Evolutionary conservation across 2,329 filamentous ascomycete genomes (phyloP).

Genomic region (Dothideomycetidae sp.): DNA sequence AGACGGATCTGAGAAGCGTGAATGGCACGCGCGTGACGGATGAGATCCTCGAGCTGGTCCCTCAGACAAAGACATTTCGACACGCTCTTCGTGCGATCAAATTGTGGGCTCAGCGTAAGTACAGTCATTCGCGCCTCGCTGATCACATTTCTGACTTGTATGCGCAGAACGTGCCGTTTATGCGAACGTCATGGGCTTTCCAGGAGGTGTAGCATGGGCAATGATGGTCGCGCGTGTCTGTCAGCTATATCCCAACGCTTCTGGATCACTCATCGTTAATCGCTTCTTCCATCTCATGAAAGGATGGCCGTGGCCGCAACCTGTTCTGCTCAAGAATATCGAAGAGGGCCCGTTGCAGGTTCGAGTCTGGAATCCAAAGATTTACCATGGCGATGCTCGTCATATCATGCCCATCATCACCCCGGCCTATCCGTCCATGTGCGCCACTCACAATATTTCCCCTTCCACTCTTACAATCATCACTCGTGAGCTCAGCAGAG

Average conservation of each 20-base stretch:
- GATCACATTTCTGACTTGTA: too few species aligned
- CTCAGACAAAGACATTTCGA: conserved; percentile 78
- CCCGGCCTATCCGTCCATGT: conserved; percentile 95
- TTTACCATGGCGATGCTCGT: conserved; percentile 66
- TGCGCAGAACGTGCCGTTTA: conserved; percentile 65
- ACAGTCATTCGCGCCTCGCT: too few species aligned
- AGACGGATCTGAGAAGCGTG: conserved; percentile 72
- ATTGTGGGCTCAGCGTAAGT: conserved; percentile 71
- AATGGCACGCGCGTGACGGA: conserved; percentile 93
- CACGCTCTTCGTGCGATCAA: conserved; percentile 85
- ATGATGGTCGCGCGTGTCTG: conserved; percentile 94
- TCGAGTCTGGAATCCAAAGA: conserved; percentile 85
- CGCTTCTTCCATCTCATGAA: conserved; percentile 92
- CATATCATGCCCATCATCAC: conserved; percentile 98
- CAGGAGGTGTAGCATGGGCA: conserved; percentile 93
- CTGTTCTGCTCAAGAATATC: conserved; percentile 78
- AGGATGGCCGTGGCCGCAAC: conserved; percentile 85
- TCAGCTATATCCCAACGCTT: conserved; percentile 87
- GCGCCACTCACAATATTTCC: conserved; percentile 87
- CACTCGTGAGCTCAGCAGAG: conserved; percentile 65
- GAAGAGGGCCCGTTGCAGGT: conserved; percentile 70
- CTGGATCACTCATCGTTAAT: conserved; percentile 71
- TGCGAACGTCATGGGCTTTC: conserved; percentile 90
- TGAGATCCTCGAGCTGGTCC: conserved; percentile 78
- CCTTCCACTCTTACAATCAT: conserved; percentile 75